Evolutionary conservation across 2,329 filamentous ascomycete species (phyloP), one percentile per base, ranked within the genome.

Genomic region (Dothistroma pini): DNA sequence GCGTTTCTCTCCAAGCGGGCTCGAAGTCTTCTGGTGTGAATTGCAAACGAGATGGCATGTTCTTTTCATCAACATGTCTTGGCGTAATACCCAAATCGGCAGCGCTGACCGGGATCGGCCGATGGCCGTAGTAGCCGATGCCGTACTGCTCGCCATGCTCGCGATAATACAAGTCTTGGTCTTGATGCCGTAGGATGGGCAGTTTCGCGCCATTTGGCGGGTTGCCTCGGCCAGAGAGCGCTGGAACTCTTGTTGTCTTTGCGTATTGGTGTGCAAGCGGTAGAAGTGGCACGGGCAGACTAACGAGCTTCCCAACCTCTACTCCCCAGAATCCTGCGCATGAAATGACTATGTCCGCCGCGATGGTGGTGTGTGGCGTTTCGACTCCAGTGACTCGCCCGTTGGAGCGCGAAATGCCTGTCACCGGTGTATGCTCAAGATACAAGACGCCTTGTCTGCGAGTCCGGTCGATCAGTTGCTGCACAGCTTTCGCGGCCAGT

Each of bases 251-350:
- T 0, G 81, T 85, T 0, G 85, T 87, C 73, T 86, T 87, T 54
- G 77, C 85, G 64, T 88, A 88, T 64, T 88, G 85, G 57, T 88
- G 85, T 0, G 80, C 85, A 60, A 88, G 78, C 2, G 85, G 85
- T 0, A 86, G 77, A 4, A 88, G 72, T 7, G 85, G 85, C 22
- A 88, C 79, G 1, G 80, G 74, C 12, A 86, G 67, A 4, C 80
- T 84, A 48, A 83, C 79, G 84, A 88, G 85, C 6, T 80, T 82
- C 22, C 85, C 85, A 7, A 88, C 76, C 69, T 88, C 85, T 8
- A 87, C 85, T 11, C 85, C 85, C 85, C 85, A 88, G 71, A 88
- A 86, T 0, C 85, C 85, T 7, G 84, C 85, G 63, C 85, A 88
- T 1, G 84, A 87, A 41, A 88, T 73, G 55, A 87, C 77, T 25